Evolutionary conservation across 805 yeast species (phyloP), one percentile per base, ranked within the genome.

Genomic region (Danielia reshetovae): DNA sequence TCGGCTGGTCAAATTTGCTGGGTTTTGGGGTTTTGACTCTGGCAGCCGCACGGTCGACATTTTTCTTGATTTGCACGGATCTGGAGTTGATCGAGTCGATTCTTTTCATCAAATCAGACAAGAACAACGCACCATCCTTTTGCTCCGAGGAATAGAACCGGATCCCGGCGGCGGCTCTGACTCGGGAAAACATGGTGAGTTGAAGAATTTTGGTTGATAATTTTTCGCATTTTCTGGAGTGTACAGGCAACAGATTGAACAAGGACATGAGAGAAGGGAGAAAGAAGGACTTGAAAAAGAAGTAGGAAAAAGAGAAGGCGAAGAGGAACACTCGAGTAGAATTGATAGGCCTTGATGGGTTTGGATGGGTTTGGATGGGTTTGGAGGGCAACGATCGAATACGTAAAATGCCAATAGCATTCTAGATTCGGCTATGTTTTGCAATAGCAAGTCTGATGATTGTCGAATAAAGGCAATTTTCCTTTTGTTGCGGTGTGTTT

Each of bases 81-180:
- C 35, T 48, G 35, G 49, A 35, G 24, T 57, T 59, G 40, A 60
- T 59, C 21, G 36, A 36, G 34, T 65, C 69, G 36, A 65, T 59
- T 44, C 68, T 52, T 29, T 54, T 54, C 51, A 65, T 59, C 39
- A 65, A 51, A 24, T 54, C 59, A n/a, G 65, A 54, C 42, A 65
- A 52, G 32, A 61, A 61, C 30, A 35, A 39, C 23, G 40, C 24
- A n/a, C 29, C 19, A n/a, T 34, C 37, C 17, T 33, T 38, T 19
- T 29, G 30, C 30, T 24, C 28, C 8, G 48, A 32, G 25, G 46
- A 36, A 38, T 46, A 46, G 29, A 33, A 22, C 16, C 37, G 34
- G 22, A 31, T 29, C 4, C 34, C 27, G 12, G 37, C 35, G 10
- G 36, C 34, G 35, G 30, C 37, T 3, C 28, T 18, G 10, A 28